Conservation (phyloP, 306 rosid genomes). For the Cotoneaster glaucophyllus region DNA sequence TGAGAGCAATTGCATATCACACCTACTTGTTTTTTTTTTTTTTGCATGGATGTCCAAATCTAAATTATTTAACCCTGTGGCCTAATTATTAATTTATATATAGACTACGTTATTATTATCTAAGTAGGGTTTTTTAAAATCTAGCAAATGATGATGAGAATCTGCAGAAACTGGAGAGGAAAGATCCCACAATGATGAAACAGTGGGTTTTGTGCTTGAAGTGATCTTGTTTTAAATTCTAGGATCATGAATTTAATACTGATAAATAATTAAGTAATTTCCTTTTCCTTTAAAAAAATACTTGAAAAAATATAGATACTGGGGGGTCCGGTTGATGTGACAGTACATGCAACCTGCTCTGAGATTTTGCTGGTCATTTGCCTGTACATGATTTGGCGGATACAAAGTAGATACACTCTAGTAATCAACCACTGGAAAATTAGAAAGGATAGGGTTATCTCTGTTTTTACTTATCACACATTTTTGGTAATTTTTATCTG, state of each 20-base stretch:
- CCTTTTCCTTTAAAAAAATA: neutral
- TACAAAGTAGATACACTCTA: neutral
- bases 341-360: constrained; percentile 7
- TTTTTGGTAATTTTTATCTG: no score
- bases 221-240: neutral
- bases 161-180: neutral
- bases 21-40: neutral
- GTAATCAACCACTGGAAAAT: neutral
- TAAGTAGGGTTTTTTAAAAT: neutral
- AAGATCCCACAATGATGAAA: neutral
- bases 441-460: neutral
- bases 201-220: neutral
- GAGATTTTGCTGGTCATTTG: constrained; percentile 5
- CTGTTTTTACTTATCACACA: no score
- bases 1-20: constrained; percentile 6
- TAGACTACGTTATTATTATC: neutral
- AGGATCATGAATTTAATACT: neutral
- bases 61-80: neutral
- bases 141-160: neutral
- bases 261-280: neutral
- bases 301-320: neutral
- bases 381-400: constrained; percentile 2
- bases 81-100: neutral
- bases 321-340: neutral
- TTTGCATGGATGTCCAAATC: constrained; percentile 1